Percentiles rank a stretch among this genome's conserved stretches.
phyloP scores from a whole-genome alignment of 2,329 filamentous ascomycete genomes.

The Penicillium digitatum region DNA sequence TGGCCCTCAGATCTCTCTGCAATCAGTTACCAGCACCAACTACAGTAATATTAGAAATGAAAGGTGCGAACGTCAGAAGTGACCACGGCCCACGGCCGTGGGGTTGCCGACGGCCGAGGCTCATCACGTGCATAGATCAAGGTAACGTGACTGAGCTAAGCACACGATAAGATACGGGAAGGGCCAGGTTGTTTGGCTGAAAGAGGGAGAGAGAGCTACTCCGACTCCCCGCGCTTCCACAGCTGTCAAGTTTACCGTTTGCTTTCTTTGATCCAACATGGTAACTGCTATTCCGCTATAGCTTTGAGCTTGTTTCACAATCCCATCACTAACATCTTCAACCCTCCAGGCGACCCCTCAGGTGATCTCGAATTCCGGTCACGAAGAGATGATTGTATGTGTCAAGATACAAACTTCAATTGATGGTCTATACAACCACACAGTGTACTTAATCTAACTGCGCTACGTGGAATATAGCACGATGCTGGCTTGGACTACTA shows the following conservation, averaged over 20 bases:
- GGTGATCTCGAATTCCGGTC: slow-evolving; percentile 78
- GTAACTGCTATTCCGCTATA: slow-evolving; percentile 11
- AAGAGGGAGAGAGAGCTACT: slow-evolving; percentile 8
- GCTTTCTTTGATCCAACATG: slow-evolving; percentile 20
- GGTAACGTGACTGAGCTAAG: slow-evolving; percentile 17
- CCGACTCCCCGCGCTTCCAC: slow-evolving; percentile 13
- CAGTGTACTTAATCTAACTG: slow-evolving; percentile 4
- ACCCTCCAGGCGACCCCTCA: slow-evolving; percentile 56
- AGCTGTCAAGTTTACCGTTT: slow-evolving; percentile 2
- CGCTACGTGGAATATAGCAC: slow-evolving; percentile 55
- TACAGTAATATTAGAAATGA: not conserved
- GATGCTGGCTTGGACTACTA: slow-evolving; percentile 99
- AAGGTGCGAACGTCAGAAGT: not conserved
- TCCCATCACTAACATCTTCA: slow-evolving; percentile 12
- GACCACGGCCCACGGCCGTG: slow-evolving; percentile 4
- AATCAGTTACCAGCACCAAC: not conserved
- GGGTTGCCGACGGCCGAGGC: slow-evolving; percentile 22
- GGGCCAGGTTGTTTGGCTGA: slow-evolving; percentile 25
- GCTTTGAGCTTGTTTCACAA: not conserved
- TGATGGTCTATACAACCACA: not conserved
- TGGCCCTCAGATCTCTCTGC: too few relatives aligned
- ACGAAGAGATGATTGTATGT: slow-evolving; percentile 99
- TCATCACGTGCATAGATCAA: slow-evolving; percentile 12
- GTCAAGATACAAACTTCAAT: slow-evolving; percentile 8
- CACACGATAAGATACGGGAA: slow-evolving; percentile 25